Evolutionary conservation across 768 basidiomycete species (phyloP).

Genomic region (Royoungia palumana): DNA sequence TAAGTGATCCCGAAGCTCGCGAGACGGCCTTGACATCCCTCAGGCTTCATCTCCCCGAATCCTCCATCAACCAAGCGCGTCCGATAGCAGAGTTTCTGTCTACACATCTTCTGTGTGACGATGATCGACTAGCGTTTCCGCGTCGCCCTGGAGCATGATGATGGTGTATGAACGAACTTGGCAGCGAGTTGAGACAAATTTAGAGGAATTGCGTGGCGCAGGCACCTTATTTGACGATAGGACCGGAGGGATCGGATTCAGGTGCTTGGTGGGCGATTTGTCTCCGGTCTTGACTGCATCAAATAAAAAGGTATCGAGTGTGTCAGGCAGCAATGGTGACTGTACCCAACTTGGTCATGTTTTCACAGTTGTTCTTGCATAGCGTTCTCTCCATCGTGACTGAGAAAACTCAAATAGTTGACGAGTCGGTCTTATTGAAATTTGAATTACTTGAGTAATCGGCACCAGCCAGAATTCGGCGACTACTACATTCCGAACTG

Average conservation of each 20-base stretch:
- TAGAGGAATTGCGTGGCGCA: not conserved
- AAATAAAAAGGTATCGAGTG: no score
- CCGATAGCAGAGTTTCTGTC: conserved; percentile 14
- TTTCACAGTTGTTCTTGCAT: no score
- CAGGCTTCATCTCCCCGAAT: conserved; percentile 6
- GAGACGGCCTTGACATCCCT: not conserved
- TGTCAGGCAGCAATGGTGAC: no score
- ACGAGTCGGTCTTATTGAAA: no score
- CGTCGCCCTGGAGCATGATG: not conserved
- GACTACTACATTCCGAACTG: no score
- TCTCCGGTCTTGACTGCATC: not conserved
- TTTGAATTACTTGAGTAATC: no score
- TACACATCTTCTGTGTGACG: conserved; percentile 1
- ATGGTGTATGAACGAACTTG: conserved; percentile 1
- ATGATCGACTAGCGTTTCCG: not conserved
- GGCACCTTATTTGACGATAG: not conserved
- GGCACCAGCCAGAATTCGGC: no score
- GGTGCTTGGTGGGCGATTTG: not conserved
- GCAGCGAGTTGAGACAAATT: not conserved
- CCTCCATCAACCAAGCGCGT: conserved; percentile 6
- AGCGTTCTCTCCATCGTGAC: no score
- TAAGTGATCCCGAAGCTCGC: not conserved
- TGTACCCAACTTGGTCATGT: no score
- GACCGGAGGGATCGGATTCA: not conserved
- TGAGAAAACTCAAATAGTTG: no score